Base-by-base conservation (phyloP, 148 eudicot genomes). In the Persicaria tinctoria region DNA sequence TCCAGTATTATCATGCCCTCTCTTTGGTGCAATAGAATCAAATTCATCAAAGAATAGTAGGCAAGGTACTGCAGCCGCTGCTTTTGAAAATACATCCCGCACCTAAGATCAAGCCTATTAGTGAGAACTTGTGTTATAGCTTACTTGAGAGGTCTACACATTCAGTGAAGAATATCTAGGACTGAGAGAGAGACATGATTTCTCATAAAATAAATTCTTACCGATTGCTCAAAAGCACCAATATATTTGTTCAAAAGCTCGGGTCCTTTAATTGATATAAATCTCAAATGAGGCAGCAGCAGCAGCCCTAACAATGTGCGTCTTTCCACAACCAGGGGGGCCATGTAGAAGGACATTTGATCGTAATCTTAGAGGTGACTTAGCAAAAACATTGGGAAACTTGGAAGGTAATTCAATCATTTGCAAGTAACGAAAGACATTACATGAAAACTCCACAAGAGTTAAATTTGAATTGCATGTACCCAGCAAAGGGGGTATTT, bases 161-260 rank as follows among this genome's bases (percentile, higher is more conserved):
- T 62, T 62, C 45, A 9, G 44, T 11, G 44, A 18, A 17, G 23
- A 18, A 63, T 63, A 63, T 27, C 70, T 66, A 66, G 47, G 47
- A 66, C 46, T 66, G 13, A 41, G 10, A 64, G n/a, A 17, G 18
- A 41, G n/a, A 41, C 13, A 64, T 12, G 41, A 38, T 66, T 41
- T 11, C 64, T 44, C 70, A 60, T 64, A 45, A 47, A 54, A 75
- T 63, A 54, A 20, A 71, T 32, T 64, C 97, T 91, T 84, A 93
- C 98, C 73, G 98, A 96, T 88, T 94, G 98, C 81, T 94, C 98
- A 80, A 97, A 94, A 79, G 98, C 97, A 85, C 98, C 97, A 83
- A 94, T 94, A 81, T 94, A 94, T 80, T 94, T 94, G 76, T 94
- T 94, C 76, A 94, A 89, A 77, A 94, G 83, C 82, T 94, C 98